Evolutionary conservation across 768 basidiomycete genomes (phyloP), one percentile per base, ranked within the genome.

Genomic region (Auriscalpium vulgare): DNA sequence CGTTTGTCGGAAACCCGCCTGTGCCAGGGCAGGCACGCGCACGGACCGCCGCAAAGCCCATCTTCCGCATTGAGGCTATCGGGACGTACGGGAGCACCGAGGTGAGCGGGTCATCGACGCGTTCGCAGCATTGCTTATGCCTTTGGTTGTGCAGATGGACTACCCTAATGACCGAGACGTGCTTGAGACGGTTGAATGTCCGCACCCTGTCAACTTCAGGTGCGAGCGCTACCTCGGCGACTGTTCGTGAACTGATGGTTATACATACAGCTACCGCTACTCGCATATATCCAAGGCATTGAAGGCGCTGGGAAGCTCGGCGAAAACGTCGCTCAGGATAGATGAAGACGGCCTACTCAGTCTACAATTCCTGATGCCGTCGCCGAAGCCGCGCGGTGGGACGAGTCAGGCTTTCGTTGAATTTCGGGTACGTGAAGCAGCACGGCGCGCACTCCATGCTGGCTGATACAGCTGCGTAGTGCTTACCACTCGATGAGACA

Each of bases 161-260:
- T 98, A 95, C 59, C 93, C 93, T 3, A 93, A 91, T 63, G 93
- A 95, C 65, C 78, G 80, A 49, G 93, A 97, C 50, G 89, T 98
- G 0, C 77, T 97, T 35, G 93, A 97, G 69, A 82, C 84, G 0
- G 93, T 97, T 63, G 90, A 95, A 58, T 97, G 95, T 67, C 74
- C 69, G 10, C 73, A 76, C 37, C 71, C 73, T 8, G 78, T 93
- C 36, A 76, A 74, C 37, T 91, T 90, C 68, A 89, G 84, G 93
- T 93, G 59, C 47, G 74, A 43, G 13, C 48, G 19, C 34, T 47
- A 36, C 51, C 29, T n/a, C 35, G 5, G 11, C 49, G 10, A 16
- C 17, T 11, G 29, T 14, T 47, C 17, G 14, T 19, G 9, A 2
- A 19, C 55, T 54, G 16, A 52, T 43, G 23, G 35, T 16, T n/a